Evolutionary conservation across 306 rosid genomes (phyloP).

Genomic region (Alnus glutinosa): DNA sequence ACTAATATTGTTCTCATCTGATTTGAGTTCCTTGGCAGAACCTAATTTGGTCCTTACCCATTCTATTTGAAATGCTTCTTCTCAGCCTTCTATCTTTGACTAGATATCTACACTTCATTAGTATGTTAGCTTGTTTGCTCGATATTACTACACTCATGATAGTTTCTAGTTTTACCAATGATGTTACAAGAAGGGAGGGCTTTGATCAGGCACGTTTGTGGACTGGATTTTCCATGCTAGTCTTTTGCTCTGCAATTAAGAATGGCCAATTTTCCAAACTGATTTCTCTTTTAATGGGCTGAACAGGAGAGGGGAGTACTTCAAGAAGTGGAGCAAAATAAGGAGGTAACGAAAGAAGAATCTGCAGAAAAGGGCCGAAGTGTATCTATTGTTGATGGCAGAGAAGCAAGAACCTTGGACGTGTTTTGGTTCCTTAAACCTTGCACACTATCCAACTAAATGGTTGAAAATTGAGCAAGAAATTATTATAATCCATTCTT

Average conservation of each 20-base stretch:
- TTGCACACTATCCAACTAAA: conserved; percentile 65
- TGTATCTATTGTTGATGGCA: conserved; percentile 47
- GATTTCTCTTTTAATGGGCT: neutral
- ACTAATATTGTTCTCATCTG: neutral
- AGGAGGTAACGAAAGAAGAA: conserved; percentile 39
- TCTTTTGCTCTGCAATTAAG: neutral
- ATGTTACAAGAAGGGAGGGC: no score
- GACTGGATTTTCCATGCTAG: neutral
- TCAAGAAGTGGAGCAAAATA: conserved; percentile 50
- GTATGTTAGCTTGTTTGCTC: no score
- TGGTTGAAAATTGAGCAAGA: conserved; percentile 13
- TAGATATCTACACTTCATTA: no score
- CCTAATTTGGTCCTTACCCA: no score
- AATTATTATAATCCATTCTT: conserved; percentile 39
- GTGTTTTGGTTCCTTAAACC: conserved; percentile 96
- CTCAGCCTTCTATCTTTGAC: no score
- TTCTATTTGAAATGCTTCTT: no score
- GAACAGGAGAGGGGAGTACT: conserved; percentile 67
- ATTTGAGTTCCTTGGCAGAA: neutral
- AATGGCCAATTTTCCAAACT: neutral
- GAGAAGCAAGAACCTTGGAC: conserved; percentile 72
- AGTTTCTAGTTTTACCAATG: no score
- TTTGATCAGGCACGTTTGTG: neutral
- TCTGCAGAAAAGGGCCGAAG: conserved; percentile 45
- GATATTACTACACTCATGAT: no score